A percentile compares a stretch with the other conserved stretches of the same genome.
Evolutionary conservation across 1,284 basidiomycete species (phyloP).

Genomic region (Papiliotrema laurentii): DNA sequence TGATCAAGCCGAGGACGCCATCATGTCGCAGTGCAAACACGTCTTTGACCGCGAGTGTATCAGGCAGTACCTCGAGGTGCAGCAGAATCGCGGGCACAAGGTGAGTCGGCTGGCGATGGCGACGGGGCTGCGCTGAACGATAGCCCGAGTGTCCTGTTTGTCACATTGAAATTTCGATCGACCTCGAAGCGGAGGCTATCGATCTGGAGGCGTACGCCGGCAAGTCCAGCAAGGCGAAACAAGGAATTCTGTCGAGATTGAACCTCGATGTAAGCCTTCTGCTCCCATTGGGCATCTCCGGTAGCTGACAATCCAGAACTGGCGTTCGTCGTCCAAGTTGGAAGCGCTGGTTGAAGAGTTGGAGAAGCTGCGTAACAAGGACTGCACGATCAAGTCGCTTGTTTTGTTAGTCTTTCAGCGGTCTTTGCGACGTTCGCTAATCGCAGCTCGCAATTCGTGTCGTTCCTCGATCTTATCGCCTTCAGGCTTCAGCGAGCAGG

Average conservation of each 20-base stretch:
- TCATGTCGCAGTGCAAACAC: slow-evolving; percentile 73
- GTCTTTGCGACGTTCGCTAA: background rate
- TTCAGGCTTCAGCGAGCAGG: slow-evolving; percentile 88
- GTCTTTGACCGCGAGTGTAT: slow-evolving; percentile 88
- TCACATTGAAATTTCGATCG: slow-evolving; percentile 87
- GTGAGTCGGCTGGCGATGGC: slow-evolving; percentile 50
- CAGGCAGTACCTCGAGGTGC: slow-evolving; percentile 75
- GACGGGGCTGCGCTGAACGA: background rate
- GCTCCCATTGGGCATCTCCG: background rate
- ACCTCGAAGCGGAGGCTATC: slow-evolving; percentile 86
- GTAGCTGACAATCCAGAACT: slow-evolving; percentile 51
- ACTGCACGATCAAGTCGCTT: slow-evolving; percentile 91
- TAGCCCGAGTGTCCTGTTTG: slow-evolving; percentile 94
- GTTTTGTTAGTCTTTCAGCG: slow-evolving; percentile 68
- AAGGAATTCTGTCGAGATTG: slow-evolving; percentile 89
- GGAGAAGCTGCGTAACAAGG: slow-evolving; percentile 72
- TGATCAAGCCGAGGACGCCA: slow-evolving; percentile 92
- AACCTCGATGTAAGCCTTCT: slow-evolving; percentile 60
- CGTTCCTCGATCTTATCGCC: slow-evolving; percentile 70
- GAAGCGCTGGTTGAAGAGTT: slow-evolving; percentile 95
- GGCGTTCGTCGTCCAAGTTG: slow-evolving; percentile 94
- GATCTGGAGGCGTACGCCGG: slow-evolving; percentile 61
- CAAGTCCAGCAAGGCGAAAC: slow-evolving; percentile 57
- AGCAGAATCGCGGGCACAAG: slow-evolving; percentile 59
- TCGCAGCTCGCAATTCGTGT: slow-evolving; percentile 39